phyloP scores from a whole-genome alignment of 2,329 filamentous ascomycete species.

The Pyrenophora seminiperda region DNA sequence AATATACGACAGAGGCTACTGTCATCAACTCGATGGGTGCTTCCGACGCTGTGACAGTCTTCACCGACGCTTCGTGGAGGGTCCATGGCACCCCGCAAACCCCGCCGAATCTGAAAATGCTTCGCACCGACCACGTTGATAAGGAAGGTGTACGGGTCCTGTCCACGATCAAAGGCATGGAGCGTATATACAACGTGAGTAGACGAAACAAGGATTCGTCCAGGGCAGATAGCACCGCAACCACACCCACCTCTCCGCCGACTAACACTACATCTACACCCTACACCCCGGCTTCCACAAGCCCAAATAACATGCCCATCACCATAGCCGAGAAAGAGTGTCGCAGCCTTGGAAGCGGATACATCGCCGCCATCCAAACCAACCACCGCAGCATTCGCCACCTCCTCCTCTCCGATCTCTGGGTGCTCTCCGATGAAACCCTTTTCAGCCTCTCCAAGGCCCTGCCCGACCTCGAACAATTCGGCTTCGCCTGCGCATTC shows the following conservation, averaged over 20 bases:
- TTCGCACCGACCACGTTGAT: conserved; percentile 57
- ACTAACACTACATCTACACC: too few species aligned
- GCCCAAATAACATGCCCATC: conserved; percentile 28
- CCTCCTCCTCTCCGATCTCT: conserved; percentile 62
- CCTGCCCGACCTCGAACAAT: conserved; percentile 64
- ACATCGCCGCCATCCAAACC: conserved; percentile 57
- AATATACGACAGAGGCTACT: conserved; percentile 55
- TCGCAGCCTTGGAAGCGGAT: conserved; percentile 50
- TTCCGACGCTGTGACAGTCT: conserved; percentile 55
- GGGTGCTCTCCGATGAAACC: conserved; percentile 57
- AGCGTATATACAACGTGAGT: conserved; percentile 60
- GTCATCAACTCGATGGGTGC: conserved; percentile 59
- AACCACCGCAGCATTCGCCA: conserved; percentile 60
- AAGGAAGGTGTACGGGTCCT: conserved; percentile 54
- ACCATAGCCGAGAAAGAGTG: conserved; percentile 31
- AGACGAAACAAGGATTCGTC: conserved; percentile 29
- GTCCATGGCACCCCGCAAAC: conserved; percentile 28
- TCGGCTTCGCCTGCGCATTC: conserved; percentile 62
- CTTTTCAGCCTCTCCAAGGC: conserved; percentile 58
- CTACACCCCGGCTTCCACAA: conserved; percentile 30
- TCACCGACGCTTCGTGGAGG: conserved; percentile 63
- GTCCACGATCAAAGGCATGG: conserved; percentile 51
- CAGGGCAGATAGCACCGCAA: conserved; percentile 33
- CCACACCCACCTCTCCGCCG: conserved; percentile 38
- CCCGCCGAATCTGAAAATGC: conserved; percentile 51